A percentile compares a stretch with the other conserved stretches of the same genome.
Evolutionary conservation across 306 rosid genomes (phyloP).

Genomic region (Ochetophila trinervis): DNA sequence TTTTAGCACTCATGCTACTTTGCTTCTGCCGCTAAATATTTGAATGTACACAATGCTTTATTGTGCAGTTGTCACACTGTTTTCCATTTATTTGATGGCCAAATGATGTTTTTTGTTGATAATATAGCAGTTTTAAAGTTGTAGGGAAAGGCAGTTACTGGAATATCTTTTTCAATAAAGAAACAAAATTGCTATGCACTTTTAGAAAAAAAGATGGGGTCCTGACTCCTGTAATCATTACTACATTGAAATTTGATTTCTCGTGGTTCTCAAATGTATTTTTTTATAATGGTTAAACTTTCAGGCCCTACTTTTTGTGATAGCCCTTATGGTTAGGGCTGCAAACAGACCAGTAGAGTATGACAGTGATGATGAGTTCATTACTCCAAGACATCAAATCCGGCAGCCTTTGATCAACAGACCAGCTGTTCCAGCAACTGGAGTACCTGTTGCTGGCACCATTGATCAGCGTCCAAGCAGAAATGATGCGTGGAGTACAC

Average conservation of each 20-base stretch:
- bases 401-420: conserved; percentile 86
- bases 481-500: conserved; percentile 97
- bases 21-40: background rate
- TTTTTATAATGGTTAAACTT: conserved; percentile 29
- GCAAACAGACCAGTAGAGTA: conserved; percentile 70
- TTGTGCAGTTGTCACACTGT: too few relatives aligned
- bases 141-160: too few relatives aligned
- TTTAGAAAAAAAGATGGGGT: too few relatives aligned
- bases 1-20: background rate
- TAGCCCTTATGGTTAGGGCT: conserved; percentile 81
- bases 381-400: conserved; percentile 65
- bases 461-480: conserved; percentile 70
- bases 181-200: too few relatives aligned
- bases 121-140: too few relatives aligned
- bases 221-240: conserved; percentile 1
- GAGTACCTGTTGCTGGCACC: conserved; percentile 71
- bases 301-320: conserved; percentile 87
- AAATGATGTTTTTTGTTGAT: too few relatives aligned
- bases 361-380: conserved; percentile 90
- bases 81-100: too few relatives aligned
- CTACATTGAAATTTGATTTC: conserved; percentile 13
- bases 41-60: too few relatives aligned
- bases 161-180: too few relatives aligned
- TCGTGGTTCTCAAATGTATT: background rate
- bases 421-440: conserved; percentile 63